phyloP scores from a whole-genome alignment of 805 yeast genomes.

The Candida stauntonica region DNA sequence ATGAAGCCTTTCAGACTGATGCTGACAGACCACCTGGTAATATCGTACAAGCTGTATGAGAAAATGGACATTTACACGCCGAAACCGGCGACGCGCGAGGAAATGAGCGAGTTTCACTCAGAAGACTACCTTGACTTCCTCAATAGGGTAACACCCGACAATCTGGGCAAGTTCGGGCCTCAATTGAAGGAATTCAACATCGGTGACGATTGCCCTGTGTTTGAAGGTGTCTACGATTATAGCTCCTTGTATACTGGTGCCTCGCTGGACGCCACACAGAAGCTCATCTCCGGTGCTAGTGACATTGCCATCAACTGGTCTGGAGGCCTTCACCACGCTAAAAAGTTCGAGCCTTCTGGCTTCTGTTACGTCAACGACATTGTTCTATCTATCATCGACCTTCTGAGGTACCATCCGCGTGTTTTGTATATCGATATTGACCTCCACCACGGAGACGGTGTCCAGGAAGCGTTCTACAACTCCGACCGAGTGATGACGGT shows the following conservation, averaged over 20 bases:
- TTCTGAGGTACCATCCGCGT: slow-evolving; percentile 84
- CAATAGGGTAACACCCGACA: slow-evolving; percentile 87
- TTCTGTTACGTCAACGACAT: slow-evolving; percentile 95
- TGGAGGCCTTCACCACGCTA: slow-evolving; percentile 96
- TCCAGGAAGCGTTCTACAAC: slow-evolving; percentile 92
- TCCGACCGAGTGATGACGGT: slow-evolving; percentile 97
- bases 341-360: slow-evolving; percentile 90
- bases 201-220: slow-evolving; percentile 91
- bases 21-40: slow-evolving; percentile 89
- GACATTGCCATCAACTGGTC: slow-evolving; percentile 96
- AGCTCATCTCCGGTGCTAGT: slow-evolving; percentile 78
- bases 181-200: slow-evolving; percentile 77
- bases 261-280: slow-evolving; percentile 86
- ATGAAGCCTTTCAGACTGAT: slow-evolving; percentile 95
- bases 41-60: slow-evolving; percentile 79
- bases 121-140: slow-evolving; percentile 91
- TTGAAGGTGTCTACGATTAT: slow-evolving; percentile 91
- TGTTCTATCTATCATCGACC: slow-evolving; percentile 79
- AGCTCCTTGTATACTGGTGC: slow-evolving; percentile 90
- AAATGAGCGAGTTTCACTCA: slow-evolving; percentile 77
- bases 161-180: slow-evolving; percentile 59
- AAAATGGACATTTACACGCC: slow-evolving; percentile 89
- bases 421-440: slow-evolving; percentile 93
- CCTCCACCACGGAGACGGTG: slow-evolving; percentile 97
- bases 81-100: slow-evolving; percentile 74